Evolutionary conservation across 148 eudicot species (phyloP), one percentile per base, ranked within the genome.

Genomic region (Talinum fruticosum): DNA sequence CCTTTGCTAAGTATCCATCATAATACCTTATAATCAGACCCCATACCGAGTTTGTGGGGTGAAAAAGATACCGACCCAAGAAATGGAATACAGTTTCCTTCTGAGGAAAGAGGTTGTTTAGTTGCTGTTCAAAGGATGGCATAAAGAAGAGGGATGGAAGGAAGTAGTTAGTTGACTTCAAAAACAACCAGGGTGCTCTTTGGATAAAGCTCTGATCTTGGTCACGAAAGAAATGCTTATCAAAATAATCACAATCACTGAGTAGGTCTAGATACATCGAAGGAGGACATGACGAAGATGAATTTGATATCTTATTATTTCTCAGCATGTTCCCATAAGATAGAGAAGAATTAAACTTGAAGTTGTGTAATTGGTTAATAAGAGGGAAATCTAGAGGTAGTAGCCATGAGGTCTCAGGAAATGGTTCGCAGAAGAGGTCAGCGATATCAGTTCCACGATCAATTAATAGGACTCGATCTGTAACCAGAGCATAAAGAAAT

Each of bases 41-140:
- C 97, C 97, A 92, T 1, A 86, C 87, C 21, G 84, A 67, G 85
- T 92, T 92, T 44, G 93, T 87, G 6, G 97, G 97, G 74, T 87
- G 90, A 75, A 90, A 87, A n/a, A 92, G 88, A 79, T 92, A 90
- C 44, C 89, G 80, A 12, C 92, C 88, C 82, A 92, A 72, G 81
- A 83, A 81, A 78, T 92, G 93, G 74, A 92, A 92, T 62, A 92
- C 90, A 1, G 87, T 71, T 67, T 85, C 90, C 57, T 86, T 88
- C 24, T 85, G 82, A 0, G 97, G 90, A 47, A 92, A 92, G 61
- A 92, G 86, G 23, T 75, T 64, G 34, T 72, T 73, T 21, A 92
- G 54, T 75, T 88, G 89, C 41, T 79, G 79, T 70, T 84, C 86
- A 45, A 87, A 92, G 10, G 92, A 88, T 7, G 89, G 87, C 29